Evolutionary conservation across 208 protist genomes (phyloP), one percentile per base, ranked within the genome.

Genomic region (Crithidia expoeki): DNA sequence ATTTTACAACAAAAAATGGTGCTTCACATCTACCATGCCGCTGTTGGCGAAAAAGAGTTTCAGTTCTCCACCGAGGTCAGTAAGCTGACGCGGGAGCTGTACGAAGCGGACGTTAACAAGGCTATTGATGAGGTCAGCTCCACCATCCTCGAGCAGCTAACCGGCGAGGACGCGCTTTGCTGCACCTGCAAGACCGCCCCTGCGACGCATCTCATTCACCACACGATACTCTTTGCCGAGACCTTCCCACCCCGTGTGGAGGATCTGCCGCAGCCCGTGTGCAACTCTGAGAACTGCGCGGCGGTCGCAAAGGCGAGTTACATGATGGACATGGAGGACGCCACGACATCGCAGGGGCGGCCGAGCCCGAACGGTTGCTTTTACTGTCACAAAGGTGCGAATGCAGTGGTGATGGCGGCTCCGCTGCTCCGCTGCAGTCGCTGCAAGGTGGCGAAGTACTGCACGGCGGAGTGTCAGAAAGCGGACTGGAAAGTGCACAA

Each of bases 381-480:
- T 34, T 67, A 56, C 53, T 89, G 84, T 55, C 75, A 75, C 46
- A 55, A 65, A 7, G 72, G 60, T 10, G 72, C 47, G 6, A 61
- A 66, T 10, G 38, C 38, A 0, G 65, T 36, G n/a, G 44, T 42
- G 4, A 57, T 56, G 38, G 36, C 65, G 21, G 65, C 38, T 28
- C 71, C 72, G 19, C 70, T 91, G 19, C 76, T 84, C 57, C 88
- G 75, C 23, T 93, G 88, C 81, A 81, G 77, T 36, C 68, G 84
- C 21, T 94, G 88, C 79, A 89, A 88, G 59, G 67, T 89, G 2
- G 85, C 83, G 10, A 86, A 81, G 66, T 94, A 91, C 74, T 94
- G 88, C 84, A 78, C 55, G 44, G 50, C 73, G 30, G 74, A 73
- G 55, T 92, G 86, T 51, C 88, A 94, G 72, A 74, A 76, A 59